phyloP scores from a whole-genome alignment of 2,329 filamentous ascomycete species.

The Clonostachys chloroleuca region DNA sequence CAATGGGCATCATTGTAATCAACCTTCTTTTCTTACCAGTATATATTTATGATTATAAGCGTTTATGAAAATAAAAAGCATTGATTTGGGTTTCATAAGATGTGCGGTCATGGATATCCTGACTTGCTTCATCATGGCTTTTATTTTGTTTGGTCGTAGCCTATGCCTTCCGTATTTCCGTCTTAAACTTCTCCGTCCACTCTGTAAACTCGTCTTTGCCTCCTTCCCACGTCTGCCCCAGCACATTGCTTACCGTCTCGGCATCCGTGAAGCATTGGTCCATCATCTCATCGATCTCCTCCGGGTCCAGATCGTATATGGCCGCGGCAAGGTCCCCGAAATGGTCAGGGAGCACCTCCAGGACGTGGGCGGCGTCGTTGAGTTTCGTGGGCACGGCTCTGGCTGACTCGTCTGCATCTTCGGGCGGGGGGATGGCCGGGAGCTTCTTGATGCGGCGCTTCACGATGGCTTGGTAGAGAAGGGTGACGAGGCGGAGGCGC shows the following conservation, averaged over 20 bases:
- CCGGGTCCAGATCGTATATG: slow-evolving; percentile 66
- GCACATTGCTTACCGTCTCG: slow-evolving; percentile 46
- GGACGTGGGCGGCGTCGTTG: slow-evolving; percentile 49
- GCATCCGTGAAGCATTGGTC: slow-evolving; percentile 57
- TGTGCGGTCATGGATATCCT: no score
- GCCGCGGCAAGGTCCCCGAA: slow-evolving; percentile 67
- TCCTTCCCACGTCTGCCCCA: slow-evolving; percentile 58
- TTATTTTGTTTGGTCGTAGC: neutral
- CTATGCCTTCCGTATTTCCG: slow-evolving; percentile 40
- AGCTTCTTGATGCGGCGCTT: slow-evolving; percentile 66
- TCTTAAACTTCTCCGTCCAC: slow-evolving; percentile 63
- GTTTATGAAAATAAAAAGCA: no score
- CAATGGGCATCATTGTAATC: no score
- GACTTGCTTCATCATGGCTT: no score
- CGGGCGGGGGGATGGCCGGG: slow-evolving; percentile 31
- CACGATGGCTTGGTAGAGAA: slow-evolving; percentile 65
- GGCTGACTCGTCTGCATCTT: slow-evolving; percentile 7
- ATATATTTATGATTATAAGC: no score
- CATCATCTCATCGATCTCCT: slow-evolving; percentile 54
- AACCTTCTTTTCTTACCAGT: no score
- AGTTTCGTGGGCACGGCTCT: slow-evolving; percentile 29
- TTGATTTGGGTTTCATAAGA: no score
- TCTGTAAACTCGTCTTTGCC: slow-evolving; percentile 70
- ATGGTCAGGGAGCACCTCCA: slow-evolving; percentile 59
- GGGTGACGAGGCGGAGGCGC: slow-evolving; percentile 60